phyloP scores from a whole-genome alignment of 192 early-diverging fungal species.

The Entophlyctis luteolus region DNA sequence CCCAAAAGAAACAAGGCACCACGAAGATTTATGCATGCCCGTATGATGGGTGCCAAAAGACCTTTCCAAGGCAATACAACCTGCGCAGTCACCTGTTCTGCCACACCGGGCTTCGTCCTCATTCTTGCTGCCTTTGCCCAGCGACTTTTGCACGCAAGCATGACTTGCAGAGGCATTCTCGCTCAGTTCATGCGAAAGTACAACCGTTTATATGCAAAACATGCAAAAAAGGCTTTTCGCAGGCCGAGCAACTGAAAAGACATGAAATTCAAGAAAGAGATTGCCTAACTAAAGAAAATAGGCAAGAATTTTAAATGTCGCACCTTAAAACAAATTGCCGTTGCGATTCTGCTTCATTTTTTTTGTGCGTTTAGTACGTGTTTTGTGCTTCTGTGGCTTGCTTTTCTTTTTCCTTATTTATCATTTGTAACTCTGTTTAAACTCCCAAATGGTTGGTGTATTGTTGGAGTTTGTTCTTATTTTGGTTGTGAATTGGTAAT shows the following conservation, averaged over 20 bases:
- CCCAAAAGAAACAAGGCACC: no score
- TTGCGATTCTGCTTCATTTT: no score
- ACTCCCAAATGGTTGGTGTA: no score
- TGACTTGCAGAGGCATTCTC: slow-evolving; percentile 61
- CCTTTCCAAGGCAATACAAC: slow-evolving; percentile 79
- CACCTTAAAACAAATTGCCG: no score
- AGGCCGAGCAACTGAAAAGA: slow-evolving; percentile 11
- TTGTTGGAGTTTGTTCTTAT: no score
- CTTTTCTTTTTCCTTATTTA: no score
- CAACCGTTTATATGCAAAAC: slow-evolving; percentile 11
- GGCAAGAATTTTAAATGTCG: no score
- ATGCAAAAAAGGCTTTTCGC: slow-evolving; percentile 10
- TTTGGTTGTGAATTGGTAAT: no score
- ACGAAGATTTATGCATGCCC: slow-evolving; percentile 31
- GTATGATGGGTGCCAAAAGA: slow-evolving; percentile 55
- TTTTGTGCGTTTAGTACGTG: no score
- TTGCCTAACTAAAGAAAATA: no score
- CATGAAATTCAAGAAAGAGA: slow-evolving; percentile 18
- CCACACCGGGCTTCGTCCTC: slow-evolving; percentile 53
- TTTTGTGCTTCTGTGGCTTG: no score
- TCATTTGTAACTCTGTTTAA: no score
- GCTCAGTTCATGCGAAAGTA: slow-evolving; percentile 18
- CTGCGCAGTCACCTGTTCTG: slow-evolving; percentile 71
- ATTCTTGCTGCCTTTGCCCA: slow-evolving; percentile 58
- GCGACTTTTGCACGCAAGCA: slow-evolving; percentile 73